Percentiles rank a stretch among this genome's conserved stretches.
phyloP scores from a whole-genome alignment of 2,329 filamentous ascomycete genomes.

The Aureobasidium musti region DNA sequence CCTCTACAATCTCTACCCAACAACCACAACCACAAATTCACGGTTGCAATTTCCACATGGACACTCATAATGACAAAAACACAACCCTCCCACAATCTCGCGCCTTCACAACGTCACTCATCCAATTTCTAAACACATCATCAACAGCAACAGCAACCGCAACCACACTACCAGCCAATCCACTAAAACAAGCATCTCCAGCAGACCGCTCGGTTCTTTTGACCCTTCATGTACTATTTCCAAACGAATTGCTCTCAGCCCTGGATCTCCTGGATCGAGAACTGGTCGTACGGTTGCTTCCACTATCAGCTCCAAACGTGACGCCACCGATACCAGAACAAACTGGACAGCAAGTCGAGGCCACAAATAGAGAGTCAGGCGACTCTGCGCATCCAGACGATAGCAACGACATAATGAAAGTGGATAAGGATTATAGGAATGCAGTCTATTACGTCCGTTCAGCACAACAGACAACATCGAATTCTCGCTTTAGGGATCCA shows the following conservation, averaged over 20 bases:
- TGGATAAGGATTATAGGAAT: constrained; percentile 31
- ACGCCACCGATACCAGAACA: not conserved
- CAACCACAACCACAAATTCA: not conserved
- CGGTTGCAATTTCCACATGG: too few relatives aligned
- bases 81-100: constrained; percentile 23
- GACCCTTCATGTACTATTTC: constrained; percentile 83
- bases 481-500: constrained; percentile 30
- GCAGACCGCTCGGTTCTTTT: constrained; percentile 58
- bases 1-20: not conserved
- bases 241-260: constrained; percentile 75
- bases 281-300: constrained; percentile 62
- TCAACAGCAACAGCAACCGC: not conserved
- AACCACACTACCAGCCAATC: constrained; percentile 43
- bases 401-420: not conserved
- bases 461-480: constrained; percentile 44
- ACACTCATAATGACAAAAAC: not conserved
- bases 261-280: constrained; percentile 82
- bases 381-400: not conserved
- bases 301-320: not conserved
- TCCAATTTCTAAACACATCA: constrained; percentile 34
- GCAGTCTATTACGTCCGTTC: constrained; percentile 65
- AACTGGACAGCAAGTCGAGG: not conserved
- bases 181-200: constrained; percentile 42
- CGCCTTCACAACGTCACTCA: constrained; percentile 36
- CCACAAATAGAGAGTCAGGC: not conserved